Evolutionary conservation across 495 filamentous ascomycete genomes (phyloP), one percentile per base, ranked within the genome.

Genomic region (Hypoxylon subgilvum): DNA sequence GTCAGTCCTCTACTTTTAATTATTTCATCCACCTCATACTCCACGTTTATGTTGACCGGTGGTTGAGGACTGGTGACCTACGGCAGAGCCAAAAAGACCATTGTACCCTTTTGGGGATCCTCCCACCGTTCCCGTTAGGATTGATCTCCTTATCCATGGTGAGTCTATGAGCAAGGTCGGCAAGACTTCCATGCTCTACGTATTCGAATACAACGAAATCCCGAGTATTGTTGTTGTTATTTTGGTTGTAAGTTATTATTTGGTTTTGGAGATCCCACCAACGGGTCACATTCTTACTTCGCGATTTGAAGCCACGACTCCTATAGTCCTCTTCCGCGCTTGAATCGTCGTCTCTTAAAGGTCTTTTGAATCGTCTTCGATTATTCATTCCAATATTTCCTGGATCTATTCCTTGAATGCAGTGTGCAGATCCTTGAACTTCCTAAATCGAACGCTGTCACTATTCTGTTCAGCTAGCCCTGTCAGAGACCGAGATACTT

Each of bases 1-100:
- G 30, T 45, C 22, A 54, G 13, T n/a, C 12, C 6, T 19, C 6
- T n/a, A 25, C 14, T 23, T 5, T 6, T 30, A n/a, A n/a, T n/a
- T n/a, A n/a, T n/a, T n/a, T n/a, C n/a, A n/a, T n/a, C n/a, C n/a
- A n/a, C n/a, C n/a, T n/a, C n/a, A n/a, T n/a, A n/a, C n/a, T n/a
- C n/a, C n/a, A n/a, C 19, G 5, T 2, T 16, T 4, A 8, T 1
- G 23, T 16, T 19, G 16, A 27, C 23, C 23, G 17, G 14, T 3
- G 35, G 6, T 9, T 40, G 18, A 16, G 34, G 10, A 12, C 13
- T 4, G 35, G 1, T 17, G 16, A 59, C 55, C 41, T 41, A 59
- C 55, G 41, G 35, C 55, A 59, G 18, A 47, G 32, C 55, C 55
- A 59, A 19, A 59, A 59, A 6, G 47, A 32, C 55, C 55, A 59